phyloP scores from a whole-genome alignment of 768 basidiomycete species.

The Trametes cinnabarina region DNA sequence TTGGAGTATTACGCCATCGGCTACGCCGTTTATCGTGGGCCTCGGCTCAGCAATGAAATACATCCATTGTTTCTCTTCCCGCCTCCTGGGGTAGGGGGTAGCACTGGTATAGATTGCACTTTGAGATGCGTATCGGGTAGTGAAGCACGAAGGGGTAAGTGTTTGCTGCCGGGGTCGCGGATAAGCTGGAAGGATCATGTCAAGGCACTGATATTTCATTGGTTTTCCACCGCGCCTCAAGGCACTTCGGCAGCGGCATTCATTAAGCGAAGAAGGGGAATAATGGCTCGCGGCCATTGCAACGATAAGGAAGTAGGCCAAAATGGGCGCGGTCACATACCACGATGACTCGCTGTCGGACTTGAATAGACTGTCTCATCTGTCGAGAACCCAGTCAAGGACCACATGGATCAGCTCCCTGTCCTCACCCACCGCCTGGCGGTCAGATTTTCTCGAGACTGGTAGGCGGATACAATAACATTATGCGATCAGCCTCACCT shows the following conservation, averaged over 20 bases:
- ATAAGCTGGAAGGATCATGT: conserved; percentile 3
- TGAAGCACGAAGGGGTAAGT: too few species aligned
- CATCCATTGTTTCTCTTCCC: too few species aligned
- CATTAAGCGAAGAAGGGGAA: neutral
- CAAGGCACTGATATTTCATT: neutral
- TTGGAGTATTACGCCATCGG: too few species aligned
- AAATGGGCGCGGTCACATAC: too few species aligned
- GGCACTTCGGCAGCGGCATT: neutral
- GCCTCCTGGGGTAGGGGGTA: too few species aligned
- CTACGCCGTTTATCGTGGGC: too few species aligned
- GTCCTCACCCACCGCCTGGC: conserved; percentile 1
- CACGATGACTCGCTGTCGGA: neutral
- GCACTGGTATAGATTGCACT: too few species aligned
- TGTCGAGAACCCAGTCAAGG: neutral
- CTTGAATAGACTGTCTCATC: neutral
- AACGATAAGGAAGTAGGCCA: too few species aligned
- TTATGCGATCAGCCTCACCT: neutral
- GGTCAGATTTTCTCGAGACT: neutral
- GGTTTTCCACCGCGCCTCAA: conserved; percentile 1
- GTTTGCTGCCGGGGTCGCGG: too few species aligned
- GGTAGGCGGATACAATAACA: conserved; percentile 11
- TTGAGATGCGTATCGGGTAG: neutral
- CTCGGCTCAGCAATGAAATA: too few species aligned
- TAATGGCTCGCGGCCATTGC: too few species aligned
- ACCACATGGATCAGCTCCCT: conserved; percentile 5